phyloP scores from a whole-genome alignment of 495 filamentous ascomycete species.

The Xylaria castorea region DNA sequence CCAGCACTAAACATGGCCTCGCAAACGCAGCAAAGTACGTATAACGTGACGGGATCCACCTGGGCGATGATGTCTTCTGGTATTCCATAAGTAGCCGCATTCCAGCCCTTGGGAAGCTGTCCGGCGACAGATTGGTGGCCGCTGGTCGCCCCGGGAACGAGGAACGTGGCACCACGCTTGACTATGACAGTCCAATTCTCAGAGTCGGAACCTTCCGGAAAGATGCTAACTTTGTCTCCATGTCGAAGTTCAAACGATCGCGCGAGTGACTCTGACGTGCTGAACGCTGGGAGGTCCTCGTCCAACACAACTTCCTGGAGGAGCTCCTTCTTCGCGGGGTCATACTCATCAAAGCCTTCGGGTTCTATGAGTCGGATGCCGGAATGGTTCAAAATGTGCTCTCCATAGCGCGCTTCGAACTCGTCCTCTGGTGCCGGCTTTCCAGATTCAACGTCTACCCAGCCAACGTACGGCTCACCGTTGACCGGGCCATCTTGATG shows the following conservation, averaged over 20 bases:
- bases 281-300: constrained; percentile 87
- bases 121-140: constrained; percentile 88
- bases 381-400: constrained; percentile 84
- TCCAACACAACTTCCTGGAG: constrained; percentile 88
- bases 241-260: constrained; percentile 86
- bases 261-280: constrained; percentile 84
- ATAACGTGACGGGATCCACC: constrained; percentile 85
- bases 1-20: constrained; percentile 79
- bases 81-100: constrained; percentile 80
- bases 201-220: constrained; percentile 73
- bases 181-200: constrained; percentile 82
- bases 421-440: constrained; percentile 90
- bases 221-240: constrained; percentile 84
- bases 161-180: constrained; percentile 79
- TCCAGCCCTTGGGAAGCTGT: constrained; percentile 85
- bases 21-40: constrained; percentile 80
- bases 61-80: constrained; percentile 87
- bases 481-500: constrained; percentile 85
- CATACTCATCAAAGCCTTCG: constrained; percentile 86
- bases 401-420: constrained; percentile 85
- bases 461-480: constrained; percentile 76
- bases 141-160: constrained; percentile 82
- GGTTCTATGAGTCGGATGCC: constrained; percentile 91
- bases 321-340: constrained; percentile 85
- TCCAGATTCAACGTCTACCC: constrained; percentile 81